Evolutionary conservation across 23 red algal species (phyloP).

Genomic region (Pyropia yezoensis): DNA sequence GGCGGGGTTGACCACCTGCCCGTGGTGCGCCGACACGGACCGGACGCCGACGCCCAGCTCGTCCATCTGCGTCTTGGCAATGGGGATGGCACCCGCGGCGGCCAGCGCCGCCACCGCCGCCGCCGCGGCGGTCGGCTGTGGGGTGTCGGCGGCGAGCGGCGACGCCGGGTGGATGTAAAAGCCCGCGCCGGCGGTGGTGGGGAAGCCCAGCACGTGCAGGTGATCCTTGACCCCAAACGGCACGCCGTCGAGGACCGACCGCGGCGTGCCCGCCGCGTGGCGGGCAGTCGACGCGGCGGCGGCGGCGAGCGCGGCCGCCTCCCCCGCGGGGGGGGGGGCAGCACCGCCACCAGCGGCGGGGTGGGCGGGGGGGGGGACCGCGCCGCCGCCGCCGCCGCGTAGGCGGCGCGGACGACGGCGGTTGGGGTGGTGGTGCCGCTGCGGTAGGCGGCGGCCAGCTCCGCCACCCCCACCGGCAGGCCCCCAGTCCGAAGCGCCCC

Average conservation of each 20-base stretch:
- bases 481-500: too few relatives aligned
- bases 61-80: constrained; percentile 54
- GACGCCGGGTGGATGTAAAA: background rate
- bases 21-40: constrained; percentile 10
- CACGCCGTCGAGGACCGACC: constrained; percentile 46
- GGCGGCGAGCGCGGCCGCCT: too few relatives aligned
- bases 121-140: constrained; percentile 1
- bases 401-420: too few relatives aligned
- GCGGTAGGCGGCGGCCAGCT: too few relatives aligned
- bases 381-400: too few relatives aligned
- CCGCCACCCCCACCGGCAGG: too few relatives aligned
- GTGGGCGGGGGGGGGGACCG: too few relatives aligned
- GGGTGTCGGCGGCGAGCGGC: background rate
- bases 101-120: constrained; percentile 16
- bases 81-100: constrained; percentile 32
- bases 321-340: too few relatives aligned
- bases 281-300: constrained; percentile 15
- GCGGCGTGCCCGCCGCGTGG: constrained; percentile 15
- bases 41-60: constrained; percentile 51
- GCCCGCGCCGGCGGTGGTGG: constrained; percentile 13
- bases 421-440: too few relatives aligned
- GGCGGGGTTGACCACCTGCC: constrained; percentile 16
- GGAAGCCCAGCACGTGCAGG: constrained; percentile 11
- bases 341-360: too few relatives aligned
- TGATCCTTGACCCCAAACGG: constrained; percentile 62